Evolutionary conservation across 73 alveolate genomes (phyloP).

Genomic region (Uronychia binucleata): DNA sequence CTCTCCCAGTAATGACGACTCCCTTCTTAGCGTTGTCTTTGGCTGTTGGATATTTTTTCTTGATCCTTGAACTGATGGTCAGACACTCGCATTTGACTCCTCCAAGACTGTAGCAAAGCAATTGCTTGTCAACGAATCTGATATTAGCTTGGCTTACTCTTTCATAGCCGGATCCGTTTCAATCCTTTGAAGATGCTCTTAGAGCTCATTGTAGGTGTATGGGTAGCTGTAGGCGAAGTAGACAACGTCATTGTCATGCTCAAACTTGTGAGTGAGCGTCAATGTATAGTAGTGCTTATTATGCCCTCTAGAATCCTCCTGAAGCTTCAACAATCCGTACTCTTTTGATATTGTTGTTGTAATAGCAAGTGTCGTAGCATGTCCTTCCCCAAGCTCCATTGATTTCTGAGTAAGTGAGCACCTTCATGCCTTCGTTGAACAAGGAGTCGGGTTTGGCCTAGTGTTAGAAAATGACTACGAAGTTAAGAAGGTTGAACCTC

Average conservation of each 20-base stretch:
- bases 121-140: conserved; percentile 15
- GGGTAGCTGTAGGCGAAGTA: conserved; percentile 97
- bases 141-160: not conserved
- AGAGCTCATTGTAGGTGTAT: conserved; percentile 85
- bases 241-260: conserved; percentile 90
- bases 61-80: conserved; percentile 52
- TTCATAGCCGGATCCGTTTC: conserved; percentile 40
- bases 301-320: not conserved
- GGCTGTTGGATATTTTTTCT: not conserved
- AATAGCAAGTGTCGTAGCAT: conserved; percentile 54
- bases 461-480: not conserved
- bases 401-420: conserved; percentile 69
- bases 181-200: conserved; percentile 65
- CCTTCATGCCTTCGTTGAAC: conserved; percentile 93
- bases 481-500: conserved; percentile 76
- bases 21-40: conserved; percentile 31
- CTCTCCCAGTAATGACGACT: conserved; percentile 72
- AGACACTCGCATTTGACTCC: conserved; percentile 78
- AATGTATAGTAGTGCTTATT: conserved; percentile 80
- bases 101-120: conserved; percentile 81
- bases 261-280: conserved; percentile 84
- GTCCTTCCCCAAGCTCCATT: not conserved
- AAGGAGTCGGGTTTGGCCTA: conserved; percentile 73
- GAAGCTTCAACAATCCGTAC: conserved; percentile 9
- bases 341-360: conserved; percentile 51